Conservation (phyloP, 176 grass and related monocot species). For the Oryza australiensis region DNA sequence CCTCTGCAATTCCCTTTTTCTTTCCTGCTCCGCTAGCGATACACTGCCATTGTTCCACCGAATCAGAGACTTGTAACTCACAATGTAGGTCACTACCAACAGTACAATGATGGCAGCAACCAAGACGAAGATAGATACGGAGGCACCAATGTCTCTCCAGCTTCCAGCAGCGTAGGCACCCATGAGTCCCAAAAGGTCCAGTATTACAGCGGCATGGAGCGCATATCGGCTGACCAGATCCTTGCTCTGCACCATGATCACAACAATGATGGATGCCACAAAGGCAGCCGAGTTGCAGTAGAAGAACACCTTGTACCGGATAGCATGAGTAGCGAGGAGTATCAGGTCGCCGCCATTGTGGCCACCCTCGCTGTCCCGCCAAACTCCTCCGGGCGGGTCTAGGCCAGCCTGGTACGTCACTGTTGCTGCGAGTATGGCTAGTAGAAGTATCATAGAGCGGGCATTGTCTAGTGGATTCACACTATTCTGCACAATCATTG, state of each 20-base stretch:
- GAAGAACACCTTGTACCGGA: constrained; percentile 33
- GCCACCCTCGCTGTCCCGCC: constrained; percentile 24
- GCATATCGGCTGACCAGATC: not conserved
- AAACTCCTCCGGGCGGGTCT: constrained; percentile 32
- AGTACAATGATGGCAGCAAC: not conserved
- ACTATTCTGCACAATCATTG: too few relatives aligned
- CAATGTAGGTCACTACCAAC: not conserved
- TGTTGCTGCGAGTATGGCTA: constrained; percentile 25
- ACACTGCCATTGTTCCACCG: too few relatives aligned
- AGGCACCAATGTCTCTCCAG: not conserved
- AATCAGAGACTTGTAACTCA: too few relatives aligned
- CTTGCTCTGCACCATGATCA: constrained; percentile 26
- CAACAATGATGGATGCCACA: constrained; percentile 27
- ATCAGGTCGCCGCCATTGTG: not conserved
- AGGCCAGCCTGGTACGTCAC: constrained; percentile 14
- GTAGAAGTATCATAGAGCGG: constrained; percentile 5
- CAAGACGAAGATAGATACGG: constrained; percentile 20
- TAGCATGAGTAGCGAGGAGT: not conserved
- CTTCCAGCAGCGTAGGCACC: constrained; percentile 25
- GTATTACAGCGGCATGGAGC: constrained; percentile 18
- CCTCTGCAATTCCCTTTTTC: not conserved
- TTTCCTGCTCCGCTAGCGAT: too few relatives aligned
- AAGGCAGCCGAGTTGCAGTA: constrained; percentile 35
- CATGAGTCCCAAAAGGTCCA: constrained; percentile 26
- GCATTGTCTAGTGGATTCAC: not conserved